A percentile compares a stretch with the other conserved stretches of the same genome.
phyloP scores from a whole-genome alignment of 805 yeast genomes.

The Schwanniomyces pseudopolymorphus region DNA sequence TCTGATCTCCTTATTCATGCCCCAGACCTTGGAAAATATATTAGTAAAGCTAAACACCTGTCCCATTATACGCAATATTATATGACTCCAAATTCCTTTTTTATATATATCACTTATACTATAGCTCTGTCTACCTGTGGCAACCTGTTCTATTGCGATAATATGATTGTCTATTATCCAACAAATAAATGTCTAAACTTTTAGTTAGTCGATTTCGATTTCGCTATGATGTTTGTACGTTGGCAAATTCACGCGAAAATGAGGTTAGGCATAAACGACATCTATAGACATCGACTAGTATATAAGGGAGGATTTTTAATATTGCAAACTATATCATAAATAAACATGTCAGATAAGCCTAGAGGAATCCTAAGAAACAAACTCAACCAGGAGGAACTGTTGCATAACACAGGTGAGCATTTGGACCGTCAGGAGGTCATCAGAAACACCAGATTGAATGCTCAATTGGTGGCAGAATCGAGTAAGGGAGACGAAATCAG shows the following conservation, averaged over 20 bases:
- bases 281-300: not conserved
- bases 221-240: not conserved
- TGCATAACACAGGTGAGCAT: constrained; percentile 15
- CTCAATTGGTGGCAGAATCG: constrained; percentile 46
- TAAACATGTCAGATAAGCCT: constrained; percentile 13
- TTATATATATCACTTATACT: not conserved
- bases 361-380: constrained; percentile 58
- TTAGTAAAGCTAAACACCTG: constrained; percentile 75
- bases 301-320: not conserved
- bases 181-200: not conserved
- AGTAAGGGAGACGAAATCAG: constrained; percentile 47
- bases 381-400: constrained; percentile 25
- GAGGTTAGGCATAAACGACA: not conserved
- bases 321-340: not conserved
- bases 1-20: constrained; percentile 83
- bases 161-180: not conserved
- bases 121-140: not conserved
- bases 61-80: constrained; percentile 57
- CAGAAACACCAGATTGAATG: constrained; percentile 75
- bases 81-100: not conserved
- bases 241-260: constrained; percentile 1
- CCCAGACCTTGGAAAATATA: constrained; percentile 86
- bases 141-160: not conserved
- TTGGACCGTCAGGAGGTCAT: constrained; percentile 71
- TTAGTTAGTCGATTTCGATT: not conserved